These are phyloP conservation scores for Hyphopichia fennica DNA, from an alignment of 1,139 yeast genomes.

Conservation along the genomic window DNA sequence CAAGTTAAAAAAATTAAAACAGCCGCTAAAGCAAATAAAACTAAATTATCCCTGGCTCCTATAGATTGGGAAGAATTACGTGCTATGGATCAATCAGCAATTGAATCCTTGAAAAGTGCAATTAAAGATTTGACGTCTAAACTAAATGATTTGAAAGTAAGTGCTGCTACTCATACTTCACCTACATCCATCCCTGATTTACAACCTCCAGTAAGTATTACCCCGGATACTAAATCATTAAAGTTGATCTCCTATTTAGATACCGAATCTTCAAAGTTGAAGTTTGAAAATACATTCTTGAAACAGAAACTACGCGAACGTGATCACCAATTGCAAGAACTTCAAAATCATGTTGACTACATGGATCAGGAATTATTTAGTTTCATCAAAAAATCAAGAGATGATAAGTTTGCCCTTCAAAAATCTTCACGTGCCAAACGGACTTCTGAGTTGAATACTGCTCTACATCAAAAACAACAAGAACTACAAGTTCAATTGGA, in stretches of 20 bases:
- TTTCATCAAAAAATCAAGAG: neutral
- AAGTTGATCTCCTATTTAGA: conserved; percentile 34
- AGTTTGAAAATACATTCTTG: conserved; percentile 38
- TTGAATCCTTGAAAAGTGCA: conserved; percentile 29
- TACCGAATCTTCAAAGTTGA: conserved; percentile 25
- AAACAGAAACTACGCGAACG: conserved; percentile 18
- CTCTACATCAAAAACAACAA: neutral
- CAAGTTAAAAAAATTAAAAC: conserved; percentile 71
- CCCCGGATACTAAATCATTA: conserved; percentile 16
- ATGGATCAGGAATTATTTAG: conserved; percentile 23
- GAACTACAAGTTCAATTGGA: conserved; percentile 4
- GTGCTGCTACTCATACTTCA: conserved; percentile 1
- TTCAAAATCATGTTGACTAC: conserved; percentile 28
- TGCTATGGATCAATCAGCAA: conserved; percentile 25
- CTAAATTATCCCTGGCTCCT: conserved; percentile 29
- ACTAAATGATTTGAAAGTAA: conserved; percentile 12
- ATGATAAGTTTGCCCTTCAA: neutral
- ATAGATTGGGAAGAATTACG: conserved; percentile 32
- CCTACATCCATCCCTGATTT: conserved; percentile 3
- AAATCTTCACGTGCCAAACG: neutral
- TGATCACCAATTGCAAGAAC: conserved; percentile 22
- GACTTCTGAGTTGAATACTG: neutral
- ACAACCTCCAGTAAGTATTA: too few species aligned
- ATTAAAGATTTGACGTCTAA: conserved; percentile 29
- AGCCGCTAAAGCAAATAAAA: conserved; percentile 48